Conservation (phyloP, 2,329 filamentous ascomycete genomes). For the Fusarium pseudograminearum region DNA sequence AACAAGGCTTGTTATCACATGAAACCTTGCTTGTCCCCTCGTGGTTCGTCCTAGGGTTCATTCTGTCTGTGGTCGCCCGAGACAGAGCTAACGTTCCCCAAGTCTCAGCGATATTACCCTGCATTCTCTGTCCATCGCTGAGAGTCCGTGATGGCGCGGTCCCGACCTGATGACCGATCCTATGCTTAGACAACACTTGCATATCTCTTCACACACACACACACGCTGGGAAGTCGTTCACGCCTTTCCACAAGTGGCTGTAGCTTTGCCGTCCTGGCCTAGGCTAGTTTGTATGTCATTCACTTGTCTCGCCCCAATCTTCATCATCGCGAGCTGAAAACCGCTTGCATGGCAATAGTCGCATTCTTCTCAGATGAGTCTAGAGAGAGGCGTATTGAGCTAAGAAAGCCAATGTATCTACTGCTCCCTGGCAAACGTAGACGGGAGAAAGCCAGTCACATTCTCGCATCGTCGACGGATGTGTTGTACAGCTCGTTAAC, state of each 20-base stretch:
- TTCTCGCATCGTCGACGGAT: slow-evolving; percentile 2
- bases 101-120: slow-evolving; percentile 20
- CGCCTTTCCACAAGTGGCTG: slow-evolving; percentile 20
- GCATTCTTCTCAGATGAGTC: slow-evolving; percentile 13
- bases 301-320: slow-evolving; percentile 23
- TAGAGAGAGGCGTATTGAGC: neutral
- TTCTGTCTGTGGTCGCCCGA: slow-evolving; percentile 17
- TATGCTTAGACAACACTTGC: slow-evolving; percentile 7
- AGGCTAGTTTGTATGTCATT: slow-evolving; percentile 7
- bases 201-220: slow-evolving; percentile 14
- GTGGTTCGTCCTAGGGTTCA: neutral
- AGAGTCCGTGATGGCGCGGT: slow-evolving; percentile 15
- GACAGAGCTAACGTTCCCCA: slow-evolving; percentile 28
- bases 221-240: neutral
- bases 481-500: neutral
- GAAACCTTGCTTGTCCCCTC: slow-evolving; percentile 25
- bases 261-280: slow-evolving; percentile 1
- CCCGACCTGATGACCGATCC: slow-evolving; percentile 12
- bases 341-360: slow-evolving; percentile 18
- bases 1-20: slow-evolving; percentile 5
- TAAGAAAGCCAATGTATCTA: slow-evolving; percentile 11
- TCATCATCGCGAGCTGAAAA: slow-evolving; percentile 26
- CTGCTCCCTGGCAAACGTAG: slow-evolving; percentile 2
- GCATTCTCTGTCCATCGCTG: slow-evolving; percentile 26
- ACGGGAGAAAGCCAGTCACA: neutral